Conservation (phyloP, 2,329 filamentous ascomycete species). For the Ophioceras dolichostomum region DNA sequence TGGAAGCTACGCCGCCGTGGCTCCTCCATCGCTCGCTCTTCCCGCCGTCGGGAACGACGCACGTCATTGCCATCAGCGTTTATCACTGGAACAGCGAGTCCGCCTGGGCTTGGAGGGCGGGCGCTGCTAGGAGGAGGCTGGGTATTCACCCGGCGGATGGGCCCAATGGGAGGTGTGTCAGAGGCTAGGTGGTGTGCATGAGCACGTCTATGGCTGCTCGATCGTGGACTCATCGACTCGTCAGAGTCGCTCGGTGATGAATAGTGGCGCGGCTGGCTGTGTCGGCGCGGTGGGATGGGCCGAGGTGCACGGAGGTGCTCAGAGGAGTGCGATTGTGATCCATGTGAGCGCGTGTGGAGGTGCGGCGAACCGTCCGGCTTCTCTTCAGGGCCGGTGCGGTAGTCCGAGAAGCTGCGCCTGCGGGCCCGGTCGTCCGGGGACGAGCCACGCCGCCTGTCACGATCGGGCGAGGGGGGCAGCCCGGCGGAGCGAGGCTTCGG, state of each 20-base stretch:
- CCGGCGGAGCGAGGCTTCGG: background rate
- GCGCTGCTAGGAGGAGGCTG: background rate
- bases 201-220: conserved; percentile 11
- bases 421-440: conserved; percentile 27
- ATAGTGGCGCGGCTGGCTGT: conserved; percentile 35
- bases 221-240: conserved; percentile 12
- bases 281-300: conserved; percentile 22
- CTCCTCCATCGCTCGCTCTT: conserved; percentile 17
- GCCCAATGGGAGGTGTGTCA: conserved; percentile 14
- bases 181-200: conserved; percentile 10
- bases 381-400: conserved; percentile 17
- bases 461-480: conserved; percentile 1
- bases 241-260: conserved; percentile 31
- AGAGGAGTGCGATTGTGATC: conserved; percentile 10
- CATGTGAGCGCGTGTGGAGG: conserved; percentile 3
- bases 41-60: conserved; percentile 1
- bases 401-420: conserved; percentile 39
- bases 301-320: conserved; percentile 23
- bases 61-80: background rate
- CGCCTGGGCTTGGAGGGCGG: conserved; percentile 4
- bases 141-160: conserved; percentile 18
- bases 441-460: conserved; percentile 18
- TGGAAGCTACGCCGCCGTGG: conserved; percentile 20
- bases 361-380: background rate
- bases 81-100: conserved; percentile 9